A percentile compares a stretch with the other conserved stretches of the same genome.
Conservation (phyloP, 441 rosid species). For the Adansonia rubrostipa region DNA sequence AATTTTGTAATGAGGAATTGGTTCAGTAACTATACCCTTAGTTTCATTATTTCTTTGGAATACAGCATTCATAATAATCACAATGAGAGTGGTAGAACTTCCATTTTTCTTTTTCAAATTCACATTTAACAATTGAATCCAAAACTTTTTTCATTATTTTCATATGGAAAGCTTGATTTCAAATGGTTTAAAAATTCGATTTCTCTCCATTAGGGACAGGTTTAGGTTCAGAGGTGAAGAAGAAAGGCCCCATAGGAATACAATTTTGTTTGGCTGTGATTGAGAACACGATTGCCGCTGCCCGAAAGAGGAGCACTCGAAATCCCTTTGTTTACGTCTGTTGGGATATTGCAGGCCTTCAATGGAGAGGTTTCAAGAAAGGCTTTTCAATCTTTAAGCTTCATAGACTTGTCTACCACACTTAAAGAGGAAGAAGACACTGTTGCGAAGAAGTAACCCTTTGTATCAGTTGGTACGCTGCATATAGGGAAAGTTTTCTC, state of each 20-base stretch:
- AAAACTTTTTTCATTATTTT: too few species aligned
- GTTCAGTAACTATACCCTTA: too few species aligned
- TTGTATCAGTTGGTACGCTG: constrained; percentile 46
- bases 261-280: constrained; percentile 45
- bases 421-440: neutral
- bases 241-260: constrained; percentile 51
- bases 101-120: too few species aligned
- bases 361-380: constrained; percentile 53
- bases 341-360: constrained; percentile 47
- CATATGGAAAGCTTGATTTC: too few species aligned
- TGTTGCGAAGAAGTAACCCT: constrained; percentile 51
- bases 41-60: too few species aligned
- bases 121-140: too few species aligned
- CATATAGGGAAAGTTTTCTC: constrained; percentile 42
- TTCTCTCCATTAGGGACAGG: neutral
- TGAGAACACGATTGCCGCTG: constrained; percentile 26
- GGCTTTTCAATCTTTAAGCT: constrained; percentile 50
- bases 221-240: constrained; percentile 39
- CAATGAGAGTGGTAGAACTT: too few species aligned
- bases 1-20: too few species aligned
- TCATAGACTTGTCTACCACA: too few species aligned
- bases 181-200: too few species aligned
- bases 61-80: too few species aligned
- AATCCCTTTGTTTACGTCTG: constrained; percentile 44
- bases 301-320: constrained; percentile 48